These are phyloP conservation scores for Thalassiosira livingstoniorum DNA, from an alignment of 352 stramenopile genomes.

Conservation along the genomic window DNA sequence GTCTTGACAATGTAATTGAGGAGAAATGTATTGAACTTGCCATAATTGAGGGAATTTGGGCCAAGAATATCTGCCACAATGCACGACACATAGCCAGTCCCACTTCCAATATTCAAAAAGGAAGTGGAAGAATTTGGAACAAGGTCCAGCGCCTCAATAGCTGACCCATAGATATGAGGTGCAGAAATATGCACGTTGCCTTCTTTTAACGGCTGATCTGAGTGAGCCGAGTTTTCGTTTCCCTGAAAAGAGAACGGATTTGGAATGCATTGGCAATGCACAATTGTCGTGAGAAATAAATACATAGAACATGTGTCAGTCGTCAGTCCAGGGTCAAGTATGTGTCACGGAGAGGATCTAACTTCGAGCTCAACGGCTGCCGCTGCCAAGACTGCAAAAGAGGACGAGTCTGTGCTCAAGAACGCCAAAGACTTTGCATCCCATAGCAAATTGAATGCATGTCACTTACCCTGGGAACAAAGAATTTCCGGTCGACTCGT, in stretches of 20 bases:
- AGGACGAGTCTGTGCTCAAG: too few species aligned
- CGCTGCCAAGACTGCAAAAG: too few species aligned
- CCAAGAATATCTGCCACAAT: constrained; percentile 83
- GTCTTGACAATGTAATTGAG: background rate
- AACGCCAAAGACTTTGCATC: too few species aligned
- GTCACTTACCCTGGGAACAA: constrained; percentile 83
- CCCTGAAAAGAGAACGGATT: constrained; percentile 23
- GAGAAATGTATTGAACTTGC: constrained; percentile 46
- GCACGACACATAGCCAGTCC: constrained; percentile 82
- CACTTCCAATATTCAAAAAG: constrained; percentile 85
- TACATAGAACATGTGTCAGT: too few species aligned
- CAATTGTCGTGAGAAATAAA: constrained; percentile 5
- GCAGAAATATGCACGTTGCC: constrained; percentile 84
- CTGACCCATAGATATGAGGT: constrained; percentile 84
- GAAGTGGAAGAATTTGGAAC: constrained; percentile 59
- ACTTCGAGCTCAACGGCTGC: too few species aligned
- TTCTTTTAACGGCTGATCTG: constrained; percentile 79
- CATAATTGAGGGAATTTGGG: constrained; percentile 70
- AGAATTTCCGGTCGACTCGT: constrained; percentile 79
- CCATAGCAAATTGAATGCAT: too few species aligned
- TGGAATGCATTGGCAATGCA: background rate
- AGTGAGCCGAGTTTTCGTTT: constrained; percentile 66
- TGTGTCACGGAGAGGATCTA: too few species aligned
- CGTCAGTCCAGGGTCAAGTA: too few species aligned
- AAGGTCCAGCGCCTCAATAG: constrained; percentile 81